A percentile compares a stretch with the other conserved stretches of the same genome.
Evolutionary conservation across 108 stramenopile species (phyloP).

Genomic region (Cyclotella baltica): DNA sequence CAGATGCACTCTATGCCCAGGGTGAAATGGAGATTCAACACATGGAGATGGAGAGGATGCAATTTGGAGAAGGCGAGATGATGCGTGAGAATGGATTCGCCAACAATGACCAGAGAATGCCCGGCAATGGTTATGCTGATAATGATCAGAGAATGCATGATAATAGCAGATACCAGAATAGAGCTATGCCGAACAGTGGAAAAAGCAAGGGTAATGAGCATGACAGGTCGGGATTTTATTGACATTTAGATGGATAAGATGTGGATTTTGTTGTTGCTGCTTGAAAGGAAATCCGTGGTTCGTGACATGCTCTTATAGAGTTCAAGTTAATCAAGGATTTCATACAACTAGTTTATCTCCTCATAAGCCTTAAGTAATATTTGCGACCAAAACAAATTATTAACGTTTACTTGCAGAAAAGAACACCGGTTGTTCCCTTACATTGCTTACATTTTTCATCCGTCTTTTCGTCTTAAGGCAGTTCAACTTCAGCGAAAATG

Average conservation of each 20-base stretch:
- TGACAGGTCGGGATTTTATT: constrained; percentile 18
- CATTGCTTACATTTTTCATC: too few species aligned
- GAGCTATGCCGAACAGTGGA: constrained; percentile 1
- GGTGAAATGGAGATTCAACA: constrained; percentile 5
- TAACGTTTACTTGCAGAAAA: too few species aligned
- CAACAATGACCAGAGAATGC: background rate
- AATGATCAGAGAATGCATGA: background rate
- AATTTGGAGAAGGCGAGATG: background rate
- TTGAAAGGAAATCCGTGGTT: too few species aligned
- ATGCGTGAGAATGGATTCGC: background rate
- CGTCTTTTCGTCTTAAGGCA: too few species aligned
- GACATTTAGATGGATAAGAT: background rate
- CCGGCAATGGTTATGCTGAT: background rate
- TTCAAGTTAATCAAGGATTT: too few species aligned
- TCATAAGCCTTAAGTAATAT: too few species aligned
- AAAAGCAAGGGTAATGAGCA: background rate
- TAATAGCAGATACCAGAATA: background rate
- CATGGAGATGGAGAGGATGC: constrained; percentile 7
- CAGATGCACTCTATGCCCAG: constrained; percentile 3
- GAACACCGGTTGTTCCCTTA: too few species aligned
- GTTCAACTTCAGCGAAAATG: background rate
- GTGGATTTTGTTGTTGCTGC: background rate
- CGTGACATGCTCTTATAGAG: too few species aligned
- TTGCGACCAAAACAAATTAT: too few species aligned
- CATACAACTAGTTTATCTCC: too few species aligned